Evolutionary conservation across 1,284 basidiomycete genomes (phyloP), one percentile per base, ranked within the genome.

Genomic region (Ganoderma sinense): DNA sequence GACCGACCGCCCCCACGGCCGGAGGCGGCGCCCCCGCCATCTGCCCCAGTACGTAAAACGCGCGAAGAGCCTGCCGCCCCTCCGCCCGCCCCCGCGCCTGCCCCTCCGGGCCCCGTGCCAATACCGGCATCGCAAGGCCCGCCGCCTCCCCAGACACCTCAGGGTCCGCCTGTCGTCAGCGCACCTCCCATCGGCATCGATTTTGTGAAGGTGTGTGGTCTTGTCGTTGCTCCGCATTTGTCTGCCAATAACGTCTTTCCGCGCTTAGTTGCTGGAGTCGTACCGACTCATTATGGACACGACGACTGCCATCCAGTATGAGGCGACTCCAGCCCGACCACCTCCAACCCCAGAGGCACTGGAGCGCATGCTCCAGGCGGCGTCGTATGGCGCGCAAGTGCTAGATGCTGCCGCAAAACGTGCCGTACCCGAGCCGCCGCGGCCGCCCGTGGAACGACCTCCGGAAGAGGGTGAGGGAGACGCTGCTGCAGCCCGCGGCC

Each of bases 331-430:
- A 13, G 68, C 73, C 26, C 77, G 78, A 26, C 77, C 78, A 33
- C 69, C 78, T 13, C 76, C 78, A 41, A 73, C 81, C 26, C 74
- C 72, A n/a, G 86, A 87, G 65, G 76, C 73, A 8, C 70, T 87
- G 36, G 86, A 87, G 23, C 81, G 81, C 68, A 84, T 87, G 81
- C 63, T 83, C 80, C 84, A 84, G 72, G 83, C 84, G 31, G 86
- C 91, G 26, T 82, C 81, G 59, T 84, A 85, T 69, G 89, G 88
- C 23, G 81, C 82, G 66, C 86, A 88, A 73, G 80, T 87, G 75
- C 79, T 91, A 41, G 85, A 88, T 68, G 78, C 83, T 20, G 79
- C 79, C 53, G 72, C 69, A 39, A 75, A 76, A 65, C 81, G 80
- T 61, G 69, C 78, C 41, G 75, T 65, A 33, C 68, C 70, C 11